A percentile compares a stretch with the other conserved stretches of the same genome.
Evolutionary conservation across 176 grass and related monocot genomes (phyloP).

Genomic region (Oryza officinalis): DNA sequence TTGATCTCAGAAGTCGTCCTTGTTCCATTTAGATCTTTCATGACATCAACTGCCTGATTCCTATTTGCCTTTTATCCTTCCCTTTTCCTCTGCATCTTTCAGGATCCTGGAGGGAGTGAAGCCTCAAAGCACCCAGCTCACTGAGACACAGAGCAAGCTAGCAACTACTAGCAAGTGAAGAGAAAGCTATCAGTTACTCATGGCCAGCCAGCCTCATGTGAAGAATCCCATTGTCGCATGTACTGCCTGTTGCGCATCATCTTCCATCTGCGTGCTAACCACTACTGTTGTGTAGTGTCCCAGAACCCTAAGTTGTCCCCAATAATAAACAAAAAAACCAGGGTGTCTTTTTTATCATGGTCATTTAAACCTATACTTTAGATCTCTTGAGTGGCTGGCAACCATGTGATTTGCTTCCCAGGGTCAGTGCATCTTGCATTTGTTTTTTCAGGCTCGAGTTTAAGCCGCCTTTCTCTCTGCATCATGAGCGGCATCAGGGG

Average conservation of each 20-base stretch:
- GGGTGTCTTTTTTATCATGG: conserved; percentile 30
- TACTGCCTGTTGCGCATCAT: conserved; percentile 9
- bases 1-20: conserved; percentile 54
- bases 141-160: not conserved
- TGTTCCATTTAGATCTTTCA: conserved; percentile 32
- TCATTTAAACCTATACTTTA: conserved; percentile 28
- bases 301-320: conserved; percentile 15
- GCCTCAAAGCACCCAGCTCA: not conserved
- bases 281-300: not conserved
- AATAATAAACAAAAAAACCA: conserved; percentile 14
- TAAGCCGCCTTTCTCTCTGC: conserved; percentile 11
- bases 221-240: not conserved
- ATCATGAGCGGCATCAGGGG: conserved; percentile 17
- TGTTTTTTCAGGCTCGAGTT: conserved; percentile 28
- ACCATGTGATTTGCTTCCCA: conserved; percentile 42
- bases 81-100: not conserved
- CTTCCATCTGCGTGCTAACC: conserved; percentile 6
- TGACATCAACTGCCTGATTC: conserved; percentile 19
- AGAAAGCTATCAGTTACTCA: not conserved
- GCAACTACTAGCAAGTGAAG: not conserved
- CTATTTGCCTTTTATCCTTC: conserved; percentile 15
- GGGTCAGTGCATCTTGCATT: conserved; percentile 36
- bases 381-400: conserved; percentile 26
- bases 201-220: not conserved
- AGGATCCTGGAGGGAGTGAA: conserved; percentile 14